Base-by-base conservation (phyloP, 1,139 yeast genomes). In the Meyerozyma guilliermondii region DNA sequence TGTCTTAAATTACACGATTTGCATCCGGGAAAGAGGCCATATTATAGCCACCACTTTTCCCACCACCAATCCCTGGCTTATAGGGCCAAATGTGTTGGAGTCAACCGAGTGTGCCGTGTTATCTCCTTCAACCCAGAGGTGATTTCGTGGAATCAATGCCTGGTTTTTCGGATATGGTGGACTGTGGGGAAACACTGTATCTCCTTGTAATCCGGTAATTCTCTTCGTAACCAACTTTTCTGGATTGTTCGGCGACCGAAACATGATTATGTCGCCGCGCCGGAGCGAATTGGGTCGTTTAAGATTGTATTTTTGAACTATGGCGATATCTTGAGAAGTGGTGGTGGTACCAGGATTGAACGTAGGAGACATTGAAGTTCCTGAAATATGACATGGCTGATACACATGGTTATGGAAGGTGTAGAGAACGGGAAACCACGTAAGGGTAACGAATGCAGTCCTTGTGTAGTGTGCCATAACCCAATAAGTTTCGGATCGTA, bases 121-220 rank as follows among this genome's bases (percentile, higher is more conserved):
- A 59, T 91, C 98, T 3, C 98, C 98, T 60, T 91, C 97, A 0
- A 89, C 89, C 97, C 97, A 91, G 10, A 87, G 54, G 58, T 91
- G 98, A 54, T 82, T 84, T 44, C 87, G 63, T 4, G 96, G 96
- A 2, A 91, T 66, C 22, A 65, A 64, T 7, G 83, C 81, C 36
- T 68, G 66, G 2, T 71, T 65, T 54, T 80, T 76, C 1, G 95
- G 92, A 56, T 85, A 87, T 16, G 81, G 81, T 26, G 63, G 60
- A 9, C 74, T 65, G 44, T 83, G 68, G 1, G 95, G 80, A 20
- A 62, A 55, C 0, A 89, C 71, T 3, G 69, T 59, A 52, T 87
- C 95, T 22, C 92, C 91, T 44, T 79, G 88, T 1, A 80, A 55
- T 1, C 85, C 97, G 47, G 83, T 76, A 7, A 91, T 76, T 39